Evolutionary conservation across 1,284 basidiomycete species (phyloP).

Genomic region (Ganoderma meredithae): DNA sequence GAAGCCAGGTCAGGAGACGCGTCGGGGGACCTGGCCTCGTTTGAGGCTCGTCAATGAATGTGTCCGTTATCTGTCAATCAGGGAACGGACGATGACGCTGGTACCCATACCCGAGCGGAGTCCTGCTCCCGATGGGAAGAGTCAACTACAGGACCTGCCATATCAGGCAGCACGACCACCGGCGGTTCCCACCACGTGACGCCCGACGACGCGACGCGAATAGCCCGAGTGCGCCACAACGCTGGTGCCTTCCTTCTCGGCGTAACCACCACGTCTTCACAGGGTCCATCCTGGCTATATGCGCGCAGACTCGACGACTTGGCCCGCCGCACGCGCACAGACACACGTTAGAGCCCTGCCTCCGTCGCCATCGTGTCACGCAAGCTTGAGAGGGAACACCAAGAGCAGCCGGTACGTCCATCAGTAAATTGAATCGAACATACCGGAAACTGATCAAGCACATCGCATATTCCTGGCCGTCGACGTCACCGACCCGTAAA

Average conservation of each 20-base stretch:
- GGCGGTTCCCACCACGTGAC: slow-evolving; percentile 6
- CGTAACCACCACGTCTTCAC: not conserved
- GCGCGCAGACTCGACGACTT: not conserved
- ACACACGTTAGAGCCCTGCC: not conserved
- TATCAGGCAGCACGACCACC: not conserved
- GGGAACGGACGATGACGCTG: not conserved
- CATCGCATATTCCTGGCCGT: not conserved
- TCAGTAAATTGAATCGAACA: not conserved
- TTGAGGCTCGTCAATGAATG: not conserved
- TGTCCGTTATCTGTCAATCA: slow-evolving; percentile 5
- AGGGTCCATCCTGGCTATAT: not conserved
- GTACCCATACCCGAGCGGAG: slow-evolving; percentile 1
- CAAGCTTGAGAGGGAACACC: not conserved
- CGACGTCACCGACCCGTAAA: slow-evolving; percentile 5
- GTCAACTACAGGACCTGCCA: slow-evolving; percentile 8
- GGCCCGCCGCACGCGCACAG: not conserved
- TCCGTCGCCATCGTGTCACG: not conserved
- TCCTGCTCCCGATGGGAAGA: slow-evolving; percentile 7
- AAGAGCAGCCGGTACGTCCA: not conserved
- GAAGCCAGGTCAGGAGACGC: not conserved
- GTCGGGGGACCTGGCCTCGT: not conserved
- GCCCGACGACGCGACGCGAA: not conserved
- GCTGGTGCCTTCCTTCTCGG: not conserved
- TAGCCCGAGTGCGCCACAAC: not conserved
- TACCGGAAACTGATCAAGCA: not conserved